Evolutionary conservation across 2,329 filamentous ascomycete species (phyloP).

Genomic region (Pseudogymnoascus sp.): DNA sequence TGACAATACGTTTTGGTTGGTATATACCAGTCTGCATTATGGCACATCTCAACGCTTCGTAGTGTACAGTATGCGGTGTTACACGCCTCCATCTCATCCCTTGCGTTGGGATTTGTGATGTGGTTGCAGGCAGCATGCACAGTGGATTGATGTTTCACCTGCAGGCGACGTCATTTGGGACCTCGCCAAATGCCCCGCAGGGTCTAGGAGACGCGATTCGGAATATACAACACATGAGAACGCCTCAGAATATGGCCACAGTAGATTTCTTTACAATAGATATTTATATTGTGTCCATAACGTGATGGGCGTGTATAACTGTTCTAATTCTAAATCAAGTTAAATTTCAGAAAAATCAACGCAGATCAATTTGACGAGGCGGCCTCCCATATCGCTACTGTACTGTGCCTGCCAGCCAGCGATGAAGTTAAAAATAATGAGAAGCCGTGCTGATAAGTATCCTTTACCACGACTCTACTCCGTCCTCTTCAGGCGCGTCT

Average conservation of each 20-base stretch:
- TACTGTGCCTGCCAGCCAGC: background rate
- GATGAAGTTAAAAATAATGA: background rate
- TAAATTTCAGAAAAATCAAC: background rate
- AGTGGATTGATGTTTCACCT: background rate
- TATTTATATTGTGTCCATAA: background rate
- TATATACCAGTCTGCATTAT: background rate
- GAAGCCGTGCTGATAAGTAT: background rate
- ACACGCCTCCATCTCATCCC: background rate
- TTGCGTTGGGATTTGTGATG: background rate
- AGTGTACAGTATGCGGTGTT: background rate
- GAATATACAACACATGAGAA: background rate
- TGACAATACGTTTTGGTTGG: background rate
- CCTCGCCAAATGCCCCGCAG: background rate
- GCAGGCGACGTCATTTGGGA: background rate
- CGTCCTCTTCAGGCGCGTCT: constrained; percentile 23
- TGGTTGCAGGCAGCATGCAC: background rate
- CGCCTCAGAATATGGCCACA: background rate
- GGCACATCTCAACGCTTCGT: background rate
- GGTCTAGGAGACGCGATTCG: background rate
- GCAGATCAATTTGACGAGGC: background rate
- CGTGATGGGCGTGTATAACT: background rate
- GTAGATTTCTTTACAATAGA: background rate
- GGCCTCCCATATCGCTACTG: background rate
- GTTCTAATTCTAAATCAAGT: background rate
- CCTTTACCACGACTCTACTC: background rate